Evolutionary conservation across 2,329 filamentous ascomycete species (phyloP), one percentile per base, ranked within the genome.

Genomic region (Nigrospora osmanthi): DNA sequence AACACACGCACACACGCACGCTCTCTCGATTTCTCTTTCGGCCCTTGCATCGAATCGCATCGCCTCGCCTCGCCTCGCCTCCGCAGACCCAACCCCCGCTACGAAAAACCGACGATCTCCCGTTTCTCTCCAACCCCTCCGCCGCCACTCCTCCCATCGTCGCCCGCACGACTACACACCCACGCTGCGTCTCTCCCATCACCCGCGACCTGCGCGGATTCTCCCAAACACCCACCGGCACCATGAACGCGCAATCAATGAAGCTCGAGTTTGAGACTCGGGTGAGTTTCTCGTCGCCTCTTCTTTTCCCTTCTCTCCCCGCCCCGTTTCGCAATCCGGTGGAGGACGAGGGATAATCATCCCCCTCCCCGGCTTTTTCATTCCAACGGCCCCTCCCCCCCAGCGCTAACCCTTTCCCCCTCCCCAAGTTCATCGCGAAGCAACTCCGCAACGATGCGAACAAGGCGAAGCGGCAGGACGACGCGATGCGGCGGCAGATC

Each of bases 401-500:
- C n/a, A n/a, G n/a, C n/a, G 16, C 23, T 14, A n/a, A 35, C 34
- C 15, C 13, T 6, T 14, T 2, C 13, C 34, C 19, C 33, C 3
- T 5, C 19, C 10, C n/a, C 11, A 17, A 42, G 71, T 80, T 81
- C 64, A 75, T 80, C 61, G 77, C 76, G 46, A 81, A 81, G 59
- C 76, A 80, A 57, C 76, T 77, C 50, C 74, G 77, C 33, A 75
- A 76, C 54, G 77, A 81, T 55, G 75, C 77, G 45, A 71, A 75
- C 53, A 81, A 80, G 61, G 77, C 78, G 15, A 68, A 72, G 47
- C 81, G 80, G 64, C 75, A 80, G 58, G 77, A 80, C 54, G 75
- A 75, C 46, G 67, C 77, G 48, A 66, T 80, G 47, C 76, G 79
- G 65, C 80, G 80, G 62, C 77, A 81, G 63, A 81, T 81, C 56